Percentiles rank a stretch among this genome's conserved stretches.
phyloP scores from a whole-genome alignment of 2,329 filamentous ascomycete species.

The Ceratocystis diversiconidia region DNA sequence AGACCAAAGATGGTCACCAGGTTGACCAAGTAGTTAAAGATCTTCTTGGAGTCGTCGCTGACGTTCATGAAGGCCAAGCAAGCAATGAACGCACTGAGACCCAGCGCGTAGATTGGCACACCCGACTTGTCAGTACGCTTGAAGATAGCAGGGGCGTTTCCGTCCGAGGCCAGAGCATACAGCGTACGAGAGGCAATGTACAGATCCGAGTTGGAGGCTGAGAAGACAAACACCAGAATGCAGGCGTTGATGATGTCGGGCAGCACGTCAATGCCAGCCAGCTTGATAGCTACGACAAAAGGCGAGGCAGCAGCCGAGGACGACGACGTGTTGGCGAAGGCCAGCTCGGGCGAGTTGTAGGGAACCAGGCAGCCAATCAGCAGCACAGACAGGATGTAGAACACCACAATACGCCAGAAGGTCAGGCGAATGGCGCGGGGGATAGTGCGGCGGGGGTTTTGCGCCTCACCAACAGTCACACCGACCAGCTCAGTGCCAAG shows the following conservation, averaged over 20 bases:
- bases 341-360: conserved; percentile 48
- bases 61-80: conserved; percentile 58
- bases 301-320: conserved; percentile 49
- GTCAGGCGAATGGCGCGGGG: conserved; percentile 66
- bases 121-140: conserved; percentile 56
- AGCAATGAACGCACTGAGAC: conserved; percentile 44
- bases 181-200: conserved; percentile 63
- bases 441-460: conserved; percentile 64
- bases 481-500: conserved; percentile 64
- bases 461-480: conserved; percentile 64
- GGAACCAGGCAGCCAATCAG: conserved; percentile 65
- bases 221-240: conserved; percentile 64
- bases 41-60: conserved; percentile 37
- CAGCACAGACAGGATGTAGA: conserved; percentile 62
- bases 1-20: conserved; percentile 53
- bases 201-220: conserved; percentile 61
- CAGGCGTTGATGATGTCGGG: conserved; percentile 59
- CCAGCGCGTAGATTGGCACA: conserved; percentile 54
- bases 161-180: conserved; percentile 57
- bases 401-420: conserved; percentile 69
- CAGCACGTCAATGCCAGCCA: conserved; percentile 48
- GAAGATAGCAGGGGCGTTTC: conserved; percentile 58
- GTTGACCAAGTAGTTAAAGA: conserved; percentile 55
- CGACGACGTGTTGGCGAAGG: conserved; percentile 36
- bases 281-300: conserved; percentile 58